Evolutionary conservation across 345 rosid genomes (phyloP).

Genomic region (Arabidopsis thaliana): DNA sequence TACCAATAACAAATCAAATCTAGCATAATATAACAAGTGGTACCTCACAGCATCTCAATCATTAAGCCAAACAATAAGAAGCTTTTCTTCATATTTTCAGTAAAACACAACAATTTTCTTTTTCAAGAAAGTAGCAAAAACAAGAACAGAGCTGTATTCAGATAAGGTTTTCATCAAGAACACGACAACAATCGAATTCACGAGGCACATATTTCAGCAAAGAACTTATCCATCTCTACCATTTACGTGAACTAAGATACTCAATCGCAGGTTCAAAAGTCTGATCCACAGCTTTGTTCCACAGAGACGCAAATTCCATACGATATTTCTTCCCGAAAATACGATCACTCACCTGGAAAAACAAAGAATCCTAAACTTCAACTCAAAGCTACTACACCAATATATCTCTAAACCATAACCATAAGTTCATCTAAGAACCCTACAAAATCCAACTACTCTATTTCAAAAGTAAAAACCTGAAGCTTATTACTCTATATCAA

Average conservation of each 20-base stretch:
- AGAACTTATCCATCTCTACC: slow-evolving; percentile 46
- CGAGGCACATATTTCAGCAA: background rate
- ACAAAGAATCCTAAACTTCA: background rate
- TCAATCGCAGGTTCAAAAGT: slow-evolving; percentile 70
- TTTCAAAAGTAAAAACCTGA: slow-evolving; percentile 9
- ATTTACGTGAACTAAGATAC: slow-evolving; percentile 68
- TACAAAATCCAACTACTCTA: background rate
- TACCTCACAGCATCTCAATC: background rate
- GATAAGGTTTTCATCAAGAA: background rate
- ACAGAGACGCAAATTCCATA: slow-evolving; percentile 58
- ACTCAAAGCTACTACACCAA: slow-evolving; percentile 2
- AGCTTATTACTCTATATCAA: slow-evolving; percentile 1
- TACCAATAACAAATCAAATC: slow-evolving; percentile 21
- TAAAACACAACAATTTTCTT: slow-evolving; percentile 6
- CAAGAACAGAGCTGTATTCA: slow-evolving; percentile 12
- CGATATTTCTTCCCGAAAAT: slow-evolving; percentile 66
- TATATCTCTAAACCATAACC: slow-evolving; percentile 1
- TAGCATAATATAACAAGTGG: background rate
- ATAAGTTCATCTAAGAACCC: background rate
- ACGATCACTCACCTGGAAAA: slow-evolving; percentile 57
- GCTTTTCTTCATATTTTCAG: background rate
- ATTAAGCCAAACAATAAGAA: background rate
- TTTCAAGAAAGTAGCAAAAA: slow-evolving; percentile 24
- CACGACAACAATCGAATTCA: background rate
- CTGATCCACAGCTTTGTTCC: slow-evolving; percentile 91